A percentile compares a stretch with the other conserved stretches of the same genome.
phyloP scores from a whole-genome alignment of 176 grass and related monocot species.

The Hsuehochloa calcarea region DNA sequence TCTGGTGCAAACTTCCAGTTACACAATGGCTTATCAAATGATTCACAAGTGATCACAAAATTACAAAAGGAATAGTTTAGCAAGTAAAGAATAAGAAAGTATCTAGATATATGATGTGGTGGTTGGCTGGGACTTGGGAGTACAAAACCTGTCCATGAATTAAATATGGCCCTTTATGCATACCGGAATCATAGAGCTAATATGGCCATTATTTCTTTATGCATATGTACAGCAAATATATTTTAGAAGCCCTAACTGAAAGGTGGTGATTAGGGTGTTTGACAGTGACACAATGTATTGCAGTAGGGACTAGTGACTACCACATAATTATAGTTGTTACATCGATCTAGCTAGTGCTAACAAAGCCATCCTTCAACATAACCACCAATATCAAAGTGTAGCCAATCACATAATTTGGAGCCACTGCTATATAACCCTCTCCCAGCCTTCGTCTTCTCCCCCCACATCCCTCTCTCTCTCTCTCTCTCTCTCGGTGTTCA shows the following conservation, averaged over 20 bases:
- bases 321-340: slow-evolving; percentile 52
- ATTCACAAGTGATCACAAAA: neutral
- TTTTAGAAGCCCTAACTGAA: slow-evolving; percentile 36
- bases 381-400: slow-evolving; percentile 29
- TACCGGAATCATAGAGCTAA: slow-evolving; percentile 3
- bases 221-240: slow-evolving; percentile 2
- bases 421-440: slow-evolving; percentile 33
- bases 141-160: slow-evolving; percentile 8
- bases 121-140: slow-evolving; percentile 14
- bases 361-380: slow-evolving; percentile 31
- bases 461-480: slow-evolving; percentile 10
- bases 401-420: slow-evolving; percentile 15
- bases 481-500: neutral
- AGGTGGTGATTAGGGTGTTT: slow-evolving; percentile 36
- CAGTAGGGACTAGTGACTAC: slow-evolving; percentile 41
- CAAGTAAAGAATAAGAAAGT: neutral
- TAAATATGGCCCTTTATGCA: slow-evolving; percentile 9
- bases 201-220: neutral
- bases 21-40: slow-evolving; percentile 6
- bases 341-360: slow-evolving; percentile 49
- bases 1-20: neutral
- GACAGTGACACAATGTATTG: slow-evolving; percentile 34
- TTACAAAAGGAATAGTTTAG: neutral
- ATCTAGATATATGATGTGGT: neutral
- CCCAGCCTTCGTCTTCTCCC: neutral